phyloP scores from a whole-genome alignment of 495 filamentous ascomycete genomes.

The Cercophora scortea region DNA sequence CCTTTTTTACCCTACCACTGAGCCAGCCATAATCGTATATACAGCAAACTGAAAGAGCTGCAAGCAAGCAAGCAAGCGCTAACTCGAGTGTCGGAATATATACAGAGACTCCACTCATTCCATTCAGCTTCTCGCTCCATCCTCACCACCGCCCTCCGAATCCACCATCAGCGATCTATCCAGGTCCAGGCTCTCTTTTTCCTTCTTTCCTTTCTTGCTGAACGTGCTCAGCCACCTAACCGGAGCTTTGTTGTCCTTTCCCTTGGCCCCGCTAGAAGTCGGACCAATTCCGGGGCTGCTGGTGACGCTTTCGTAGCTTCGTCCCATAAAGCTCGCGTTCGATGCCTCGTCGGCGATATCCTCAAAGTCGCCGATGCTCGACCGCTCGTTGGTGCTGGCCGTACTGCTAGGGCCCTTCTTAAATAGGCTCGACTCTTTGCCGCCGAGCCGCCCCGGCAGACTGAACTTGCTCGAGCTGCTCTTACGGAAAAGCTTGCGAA shows the following conservation, averaged over 20 bases:
- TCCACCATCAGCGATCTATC: conserved; percentile 26
- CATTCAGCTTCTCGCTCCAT: not conserved
- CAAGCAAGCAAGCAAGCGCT: too few species aligned
- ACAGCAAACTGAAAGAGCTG: too few species aligned
- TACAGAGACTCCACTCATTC: too few species aligned
- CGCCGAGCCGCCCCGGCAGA: conserved; percentile 54
- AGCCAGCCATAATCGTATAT: too few species aligned
- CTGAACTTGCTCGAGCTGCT: conserved; percentile 75
- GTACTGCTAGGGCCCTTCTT: conserved; percentile 52
- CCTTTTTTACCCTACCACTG: too few species aligned
- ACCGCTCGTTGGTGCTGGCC: conserved; percentile 34
- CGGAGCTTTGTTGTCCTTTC: conserved; percentile 23
- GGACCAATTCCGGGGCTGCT: conserved; percentile 32
- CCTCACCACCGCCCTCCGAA: conserved; percentile 9
- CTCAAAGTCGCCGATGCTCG: conserved; percentile 41
- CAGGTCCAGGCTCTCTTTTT: conserved; percentile 40
- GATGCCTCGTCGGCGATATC: conserved; percentile 30
- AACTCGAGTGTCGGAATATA: too few species aligned
- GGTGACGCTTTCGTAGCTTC: conserved; percentile 37
- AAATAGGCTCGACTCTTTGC: conserved; percentile 53
- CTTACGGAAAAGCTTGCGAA: conserved; percentile 71
- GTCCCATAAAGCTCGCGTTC: conserved; percentile 18
- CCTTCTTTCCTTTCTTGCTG: conserved; percentile 41
- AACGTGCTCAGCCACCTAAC: conserved; percentile 38
- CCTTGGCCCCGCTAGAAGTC: conserved; percentile 7